These are phyloP conservation scores for Kockovaella imperatae DNA, from an alignment of 768 basidiomycete species.

Conservation along the genomic window DNA sequence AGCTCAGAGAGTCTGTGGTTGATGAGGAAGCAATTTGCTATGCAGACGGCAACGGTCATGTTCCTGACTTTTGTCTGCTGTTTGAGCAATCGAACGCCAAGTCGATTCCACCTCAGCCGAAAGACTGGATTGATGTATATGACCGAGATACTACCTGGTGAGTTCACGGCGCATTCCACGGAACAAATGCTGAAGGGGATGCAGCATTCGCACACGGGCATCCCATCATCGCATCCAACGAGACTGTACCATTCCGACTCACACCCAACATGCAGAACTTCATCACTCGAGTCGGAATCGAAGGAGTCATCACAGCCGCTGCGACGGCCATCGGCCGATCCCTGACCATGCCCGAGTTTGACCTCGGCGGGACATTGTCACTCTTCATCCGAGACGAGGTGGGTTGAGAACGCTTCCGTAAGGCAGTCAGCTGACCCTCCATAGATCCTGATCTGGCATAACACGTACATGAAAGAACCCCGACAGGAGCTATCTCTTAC, in stretches of 20 bases:
- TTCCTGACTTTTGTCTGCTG: constrained; percentile 88
- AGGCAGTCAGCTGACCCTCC: constrained; percentile 48
- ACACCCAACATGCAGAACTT: constrained; percentile 95
- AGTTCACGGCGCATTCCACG: constrained; percentile 13
- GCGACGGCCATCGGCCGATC: constrained; percentile 86
- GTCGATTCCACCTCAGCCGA: constrained; percentile 81
- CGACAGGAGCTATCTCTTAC: constrained; percentile 34
- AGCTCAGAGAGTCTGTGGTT: constrained; percentile 82
- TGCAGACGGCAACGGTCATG: constrained; percentile 75
- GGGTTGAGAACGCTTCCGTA: constrained; percentile 55
- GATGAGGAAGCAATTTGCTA: constrained; percentile 92
- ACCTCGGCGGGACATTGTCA: constrained; percentile 83
- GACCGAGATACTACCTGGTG: constrained; percentile 84
- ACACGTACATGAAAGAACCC: constrained; percentile 34
- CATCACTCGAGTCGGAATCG: constrained; percentile 76
- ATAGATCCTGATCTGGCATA: constrained; percentile 28
- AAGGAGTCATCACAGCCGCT: constrained; percentile 77
- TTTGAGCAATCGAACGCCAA: constrained; percentile 71
- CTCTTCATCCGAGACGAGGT: constrained; percentile 92
- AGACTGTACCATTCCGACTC: constrained; percentile 91
- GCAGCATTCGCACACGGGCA: constrained; percentile 46
- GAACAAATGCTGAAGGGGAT: constrained; percentile 28
- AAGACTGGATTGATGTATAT: constrained; percentile 82
- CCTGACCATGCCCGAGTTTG: constrained; percentile 89
- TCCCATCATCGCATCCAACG: constrained; percentile 64